Evolutionary conservation across 306 rosid genomes (phyloP).

Genomic region (Begonia fuchsioides): DNA sequence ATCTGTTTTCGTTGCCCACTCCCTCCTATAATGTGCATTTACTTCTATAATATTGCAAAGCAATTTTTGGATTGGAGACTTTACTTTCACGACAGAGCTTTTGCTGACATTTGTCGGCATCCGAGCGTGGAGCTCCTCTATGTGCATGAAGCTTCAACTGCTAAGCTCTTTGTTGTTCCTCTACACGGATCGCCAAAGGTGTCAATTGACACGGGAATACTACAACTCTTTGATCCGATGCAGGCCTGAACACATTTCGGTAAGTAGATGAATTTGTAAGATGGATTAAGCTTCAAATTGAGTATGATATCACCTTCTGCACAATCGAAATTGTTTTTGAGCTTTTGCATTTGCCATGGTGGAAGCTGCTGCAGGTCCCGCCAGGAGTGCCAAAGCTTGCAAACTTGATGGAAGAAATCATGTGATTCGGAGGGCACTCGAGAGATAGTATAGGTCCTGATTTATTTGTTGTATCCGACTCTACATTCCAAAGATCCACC

Average conservation of each 20-base stretch:
- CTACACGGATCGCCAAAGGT: constrained; percentile 61
- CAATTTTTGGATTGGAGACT: no score
- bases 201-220: constrained; percentile 33
- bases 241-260: constrained; percentile 38
- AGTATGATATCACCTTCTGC: constrained; percentile 35
- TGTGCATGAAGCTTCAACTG: constrained; percentile 78
- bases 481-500: constrained; percentile 47
- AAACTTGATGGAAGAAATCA: constrained; percentile 66
- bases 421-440: constrained; percentile 66
- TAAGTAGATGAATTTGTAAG: no score
- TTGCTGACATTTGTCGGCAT: no score
- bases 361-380: constrained; percentile 69
- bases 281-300: no score
- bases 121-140: constrained; percentile 1
- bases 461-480: constrained; percentile 21
- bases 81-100: no score
- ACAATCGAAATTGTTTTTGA: constrained; percentile 41
- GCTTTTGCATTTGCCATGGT: constrained; percentile 61
- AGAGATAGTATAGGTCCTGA: constrained; percentile 39
- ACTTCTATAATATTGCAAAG: no score
- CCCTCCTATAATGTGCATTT: no score
- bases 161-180: constrained; percentile 64
- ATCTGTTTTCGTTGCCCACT: no score
- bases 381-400: constrained; percentile 77
- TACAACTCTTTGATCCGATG: constrained; percentile 69